These are phyloP conservation scores for Penicillium coprophilum DNA, from an alignment of 495 filamentous ascomycete genomes.

Conservation along the genomic window DNA sequence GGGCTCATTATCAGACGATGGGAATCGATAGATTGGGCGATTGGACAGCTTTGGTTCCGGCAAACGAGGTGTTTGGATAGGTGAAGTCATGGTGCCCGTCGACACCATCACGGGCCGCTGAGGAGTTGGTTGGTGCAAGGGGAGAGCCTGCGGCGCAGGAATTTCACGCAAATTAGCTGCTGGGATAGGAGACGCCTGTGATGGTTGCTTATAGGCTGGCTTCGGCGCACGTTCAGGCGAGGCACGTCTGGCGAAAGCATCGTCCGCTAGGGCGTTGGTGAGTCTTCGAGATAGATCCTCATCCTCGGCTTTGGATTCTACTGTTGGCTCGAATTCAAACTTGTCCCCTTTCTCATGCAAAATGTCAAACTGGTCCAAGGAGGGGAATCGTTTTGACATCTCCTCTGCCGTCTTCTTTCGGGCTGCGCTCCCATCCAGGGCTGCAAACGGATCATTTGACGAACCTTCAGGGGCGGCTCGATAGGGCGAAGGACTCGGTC, in stretches of 20 bases:
- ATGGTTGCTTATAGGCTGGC: constrained; percentile 27
- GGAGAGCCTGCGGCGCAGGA: constrained; percentile 29
- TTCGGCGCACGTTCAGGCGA: constrained; percentile 33
- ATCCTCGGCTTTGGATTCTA: constrained; percentile 48
- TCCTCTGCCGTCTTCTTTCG: constrained; percentile 65
- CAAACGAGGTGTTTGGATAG: constrained; percentile 58
- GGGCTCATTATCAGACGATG: constrained; percentile 52
- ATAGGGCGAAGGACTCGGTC: constrained; percentile 72
- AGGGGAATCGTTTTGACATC: constrained; percentile 80
- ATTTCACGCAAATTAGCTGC: constrained; percentile 26
- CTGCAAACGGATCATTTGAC: constrained; percentile 84
- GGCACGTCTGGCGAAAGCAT: constrained; percentile 67
- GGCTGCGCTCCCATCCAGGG: constrained; percentile 66
- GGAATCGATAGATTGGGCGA: constrained; percentile 63
- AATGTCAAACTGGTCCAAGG: constrained; percentile 88
- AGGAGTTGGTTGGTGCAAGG: constrained; percentile 58
- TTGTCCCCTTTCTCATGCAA: constrained; percentile 82
- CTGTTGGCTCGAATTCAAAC: constrained; percentile 76
- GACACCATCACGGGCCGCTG: constrained; percentile 77
- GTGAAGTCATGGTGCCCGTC: constrained; percentile 88
- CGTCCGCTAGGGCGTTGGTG: constrained; percentile 81
- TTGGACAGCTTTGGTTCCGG: constrained; percentile 40
- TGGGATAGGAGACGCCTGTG: constrained; percentile 30
- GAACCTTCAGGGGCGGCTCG: constrained; percentile 48
- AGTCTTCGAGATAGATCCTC: constrained; percentile 71